Base-by-base conservation (phyloP, 371 early-diverging fungal genomes). In the Rhizopus delemar region DNA sequence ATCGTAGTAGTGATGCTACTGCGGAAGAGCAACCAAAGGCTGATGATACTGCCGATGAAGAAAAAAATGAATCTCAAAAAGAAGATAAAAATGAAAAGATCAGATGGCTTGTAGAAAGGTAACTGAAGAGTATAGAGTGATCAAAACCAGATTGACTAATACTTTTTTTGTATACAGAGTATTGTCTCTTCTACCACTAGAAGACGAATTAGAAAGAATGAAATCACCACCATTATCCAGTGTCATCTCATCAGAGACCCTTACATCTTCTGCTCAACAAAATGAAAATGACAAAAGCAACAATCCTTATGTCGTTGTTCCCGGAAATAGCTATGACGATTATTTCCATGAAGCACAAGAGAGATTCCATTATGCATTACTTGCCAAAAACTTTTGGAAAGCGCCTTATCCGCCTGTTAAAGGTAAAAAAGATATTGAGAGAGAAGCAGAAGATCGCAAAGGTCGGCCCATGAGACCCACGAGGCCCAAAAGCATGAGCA, bases 271-370 rank as follows among this genome's bases (percentile, higher is more conserved):
- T 8, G 43, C n/a, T 43, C 15, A 15, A 5, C 5, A n/a, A 43
- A 11, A 43, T 5, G 43, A 43, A 43, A 43, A 43, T 43, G 51
- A 54, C 22, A 9, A 13, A 4, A 46, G 28, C 11, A 48, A 48
- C 8, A 62, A 55, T 5, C 65, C 68, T 11, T 59, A 65, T 22
- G 56, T 60, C 9, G 74, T 78, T 39, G 70, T 79, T 11, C 77
- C 80, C 29, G 80, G 77, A 28, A 79, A 79, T 29, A 77, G 75
- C 45, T 80, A 80, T 41, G 76, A 80, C 51, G 80, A 80, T 43
- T 80, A 80, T 35, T 80, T 80, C 35, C 77, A 77, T 36, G 80
- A 80, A 63, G 80, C 80, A 9, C 75, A 77, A 41, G 80, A 80
- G 51, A 56, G 77, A 16, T 73, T 77, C 35, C 80, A 75, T 38